Evolutionary conservation across 768 basidiomycete genomes (phyloP).

Genomic region (Pholiota microspora): DNA sequence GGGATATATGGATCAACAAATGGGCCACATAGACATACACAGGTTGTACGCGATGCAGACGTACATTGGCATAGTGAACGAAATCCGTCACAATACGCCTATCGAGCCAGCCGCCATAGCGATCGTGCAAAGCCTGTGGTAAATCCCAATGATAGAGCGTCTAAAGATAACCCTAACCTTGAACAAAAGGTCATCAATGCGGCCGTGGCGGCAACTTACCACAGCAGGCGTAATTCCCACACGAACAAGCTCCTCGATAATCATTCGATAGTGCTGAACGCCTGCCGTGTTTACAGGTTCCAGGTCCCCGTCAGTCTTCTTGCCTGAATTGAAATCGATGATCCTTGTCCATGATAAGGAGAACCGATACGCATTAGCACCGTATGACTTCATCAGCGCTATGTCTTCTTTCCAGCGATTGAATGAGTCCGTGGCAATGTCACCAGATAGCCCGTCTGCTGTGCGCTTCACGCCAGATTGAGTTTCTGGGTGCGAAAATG

Average conservation of each 20-base stretch:
- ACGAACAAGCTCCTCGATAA: constrained; percentile 64
- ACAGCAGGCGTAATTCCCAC: constrained; percentile 63
- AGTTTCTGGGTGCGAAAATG: constrained; percentile 48
- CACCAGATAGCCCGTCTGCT: constrained; percentile 59
- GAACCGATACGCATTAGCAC: constrained; percentile 72
- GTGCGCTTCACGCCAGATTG: constrained; percentile 44
- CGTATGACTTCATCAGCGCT: constrained; percentile 56
- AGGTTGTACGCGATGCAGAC: no score
- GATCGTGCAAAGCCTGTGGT: constrained; percentile 67
- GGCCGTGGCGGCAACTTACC: constrained; percentile 28
- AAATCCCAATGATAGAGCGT: constrained; percentile 80
- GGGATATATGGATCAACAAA: neutral
- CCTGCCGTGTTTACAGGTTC: constrained; percentile 66
- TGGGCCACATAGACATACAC: neutral
- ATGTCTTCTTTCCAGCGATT: constrained; percentile 65
- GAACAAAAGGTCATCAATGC: neutral
- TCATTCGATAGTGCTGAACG: constrained; percentile 60
- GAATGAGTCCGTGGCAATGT: constrained; percentile 69
- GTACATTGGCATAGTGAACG: constrained; percentile 53
- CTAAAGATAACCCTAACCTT: constrained; percentile 27
- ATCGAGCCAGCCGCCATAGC: constrained; percentile 77
- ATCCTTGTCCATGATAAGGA: constrained; percentile 74
- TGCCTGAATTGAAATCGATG: constrained; percentile 46
- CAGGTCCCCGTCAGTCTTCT: constrained; percentile 31
- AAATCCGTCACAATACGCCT: constrained; percentile 64